Conservation (phyloP, 768 basidiomycete genomes). For the Amanita thiersii region DNA sequence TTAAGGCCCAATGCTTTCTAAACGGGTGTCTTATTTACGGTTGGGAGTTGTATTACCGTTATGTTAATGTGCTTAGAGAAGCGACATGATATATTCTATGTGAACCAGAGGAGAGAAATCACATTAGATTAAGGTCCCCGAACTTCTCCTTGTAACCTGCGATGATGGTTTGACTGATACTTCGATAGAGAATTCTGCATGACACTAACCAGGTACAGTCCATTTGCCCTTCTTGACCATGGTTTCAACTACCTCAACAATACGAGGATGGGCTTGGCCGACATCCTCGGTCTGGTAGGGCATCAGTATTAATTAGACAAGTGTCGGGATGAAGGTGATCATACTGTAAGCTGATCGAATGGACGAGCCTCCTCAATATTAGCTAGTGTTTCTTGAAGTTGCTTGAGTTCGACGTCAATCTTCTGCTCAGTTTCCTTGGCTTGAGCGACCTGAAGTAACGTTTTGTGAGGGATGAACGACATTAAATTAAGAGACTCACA, state of each 20-base stretch:
- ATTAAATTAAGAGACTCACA: slow-evolving; percentile 33
- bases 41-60: too few species aligned
- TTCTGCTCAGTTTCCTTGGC: slow-evolving; percentile 86
- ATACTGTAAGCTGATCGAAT: slow-evolving; percentile 92
- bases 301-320: slow-evolving; percentile 5
- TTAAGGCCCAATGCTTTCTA: too few species aligned
- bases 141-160: slow-evolving; percentile 93
- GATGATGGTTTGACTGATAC: slow-evolving; percentile 4
- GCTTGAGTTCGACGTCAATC: slow-evolving; percentile 85
- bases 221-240: slow-evolving; percentile 99
- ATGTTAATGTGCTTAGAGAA: too few species aligned
- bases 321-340: slow-evolving; percentile 16
- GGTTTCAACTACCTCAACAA: slow-evolving; percentile 83
- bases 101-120: slow-evolving; percentile 21
- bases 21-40: too few species aligned
- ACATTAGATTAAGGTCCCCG: slow-evolving; percentile 89
- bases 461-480: background rate
- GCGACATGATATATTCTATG: slow-evolving; percentile 1
- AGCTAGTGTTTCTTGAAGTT: slow-evolving; percentile 86
- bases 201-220: slow-evolving; percentile 79
- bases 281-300: slow-evolving; percentile 73
- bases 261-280: slow-evolving; percentile 85
- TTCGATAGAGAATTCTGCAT: background rate
- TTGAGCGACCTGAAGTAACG: slow-evolving; percentile 57
- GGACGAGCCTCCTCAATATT: slow-evolving; percentile 98